Base-by-base conservation (phyloP, 2,329 filamentous ascomycete species). In the Metarhizium guizhouense region DNA sequence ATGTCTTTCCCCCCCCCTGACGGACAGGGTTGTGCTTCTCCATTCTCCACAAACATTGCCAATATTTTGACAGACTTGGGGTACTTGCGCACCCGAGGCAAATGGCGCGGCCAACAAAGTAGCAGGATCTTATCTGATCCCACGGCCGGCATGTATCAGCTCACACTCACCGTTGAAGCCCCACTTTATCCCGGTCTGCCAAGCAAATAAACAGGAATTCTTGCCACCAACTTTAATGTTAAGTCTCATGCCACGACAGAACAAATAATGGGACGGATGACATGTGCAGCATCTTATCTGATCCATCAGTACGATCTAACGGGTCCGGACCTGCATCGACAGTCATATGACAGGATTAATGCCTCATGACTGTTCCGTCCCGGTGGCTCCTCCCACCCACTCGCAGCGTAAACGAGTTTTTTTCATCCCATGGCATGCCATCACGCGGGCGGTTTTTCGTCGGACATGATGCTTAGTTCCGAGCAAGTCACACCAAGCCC, bases 121-220 rank as follows among this genome's bases (percentile, higher is more conserved):
- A 32, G 48, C 18, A 47, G 42, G 25, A 56, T 53, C 54, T 56
- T 47, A 56, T 56, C 54, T 52, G 54, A 56, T 56, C 32, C 34
- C 43, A 29, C 38, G 6, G n/a, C 34, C 3, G 11, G 18, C 10
- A n/a, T 20, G 18, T 18, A 53, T 38, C 45, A 25, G 11, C 43
- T 16, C n/a, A 18, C 54, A 8, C 6, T 14, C 16, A 18, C 43
- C 43, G 38, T 36, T 4, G 29, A 51, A 29, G 38, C n/a, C 3
- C 20, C 51, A 3, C 18, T 29, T 43, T 8, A 54, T 11, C 29
- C 47, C 34, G 6, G 18, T 16, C 13, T 30, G 45, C 45, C 18
- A 48, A 48, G 25, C 10, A 29, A 11, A 30, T 48, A 29, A 45
- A 10, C 45, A 1, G 6, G 11, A 14, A 4, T 30, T 20, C 30